Evolutionary conservation across 2,329 filamentous ascomycete genomes (phyloP).

Genomic region (Talaromyces sp.): DNA sequence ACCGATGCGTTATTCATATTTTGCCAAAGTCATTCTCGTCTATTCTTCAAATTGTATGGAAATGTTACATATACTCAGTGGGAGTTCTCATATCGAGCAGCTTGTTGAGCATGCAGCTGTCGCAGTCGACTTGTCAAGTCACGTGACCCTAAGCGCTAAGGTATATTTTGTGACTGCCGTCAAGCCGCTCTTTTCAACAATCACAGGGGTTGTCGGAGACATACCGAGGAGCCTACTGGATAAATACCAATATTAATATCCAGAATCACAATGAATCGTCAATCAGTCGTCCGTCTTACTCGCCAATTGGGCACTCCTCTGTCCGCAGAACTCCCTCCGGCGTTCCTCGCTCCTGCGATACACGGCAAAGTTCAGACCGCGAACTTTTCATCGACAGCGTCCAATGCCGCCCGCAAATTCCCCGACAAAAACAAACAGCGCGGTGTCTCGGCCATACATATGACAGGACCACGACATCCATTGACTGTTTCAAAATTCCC

Average conservation of each 20-base stretch:
- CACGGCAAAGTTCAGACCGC: conserved; percentile 35
- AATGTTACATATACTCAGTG: neutral
- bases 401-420: conserved; percentile 48
- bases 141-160: conserved; percentile 24
- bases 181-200: conserved; percentile 12
- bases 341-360: conserved; percentile 46
- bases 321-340: conserved; percentile 42
- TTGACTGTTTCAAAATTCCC: conserved; percentile 70
- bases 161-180: conserved; percentile 23
- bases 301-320: conserved; percentile 34
- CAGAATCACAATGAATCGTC: conserved; percentile 37
- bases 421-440: conserved; percentile 77
- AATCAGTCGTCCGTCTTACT: conserved; percentile 35
- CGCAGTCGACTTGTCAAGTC: neutral
- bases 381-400: conserved; percentile 55
- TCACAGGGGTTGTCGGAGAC: conserved; percentile 2
- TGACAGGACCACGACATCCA: conserved; percentile 72
- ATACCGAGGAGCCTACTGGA: neutral
- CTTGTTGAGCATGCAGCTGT: neutral
- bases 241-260: conserved; percentile 13
- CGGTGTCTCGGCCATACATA: conserved; percentile 76
- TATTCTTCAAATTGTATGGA: neutral
- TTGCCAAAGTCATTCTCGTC: neutral
- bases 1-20: neutral
- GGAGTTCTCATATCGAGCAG: neutral